Conservation (phyloP, 176 grass and related monocot genomes). For the Tillandsia fasciculata region DNA sequence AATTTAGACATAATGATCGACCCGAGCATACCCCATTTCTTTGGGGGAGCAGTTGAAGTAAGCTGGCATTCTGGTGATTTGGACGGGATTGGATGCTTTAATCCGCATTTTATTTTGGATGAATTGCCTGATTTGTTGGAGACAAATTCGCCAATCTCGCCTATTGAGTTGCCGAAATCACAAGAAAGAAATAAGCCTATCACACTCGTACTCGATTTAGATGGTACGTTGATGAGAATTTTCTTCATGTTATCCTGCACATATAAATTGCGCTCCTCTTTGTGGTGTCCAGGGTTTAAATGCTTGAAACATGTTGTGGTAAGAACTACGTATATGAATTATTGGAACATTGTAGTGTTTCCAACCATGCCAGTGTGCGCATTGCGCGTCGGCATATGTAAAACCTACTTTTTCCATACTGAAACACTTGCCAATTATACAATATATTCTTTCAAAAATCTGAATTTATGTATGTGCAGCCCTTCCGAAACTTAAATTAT, state of each 20-base stretch:
- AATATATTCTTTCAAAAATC: too few relatives aligned
- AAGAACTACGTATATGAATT: too few relatives aligned
- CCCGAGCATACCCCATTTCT: constrained; percentile 48
- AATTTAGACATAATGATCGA: constrained; percentile 33
- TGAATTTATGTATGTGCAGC: too few relatives aligned
- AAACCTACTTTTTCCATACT: too few relatives aligned
- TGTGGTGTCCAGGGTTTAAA: not conserved
- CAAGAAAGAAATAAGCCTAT: constrained; percentile 36
- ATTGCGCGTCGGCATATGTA: too few relatives aligned
- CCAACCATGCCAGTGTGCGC: too few relatives aligned
- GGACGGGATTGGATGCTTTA: constrained; percentile 41
- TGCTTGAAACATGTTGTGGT: too few relatives aligned
- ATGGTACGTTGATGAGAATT: constrained; percentile 48
- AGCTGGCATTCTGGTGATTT: constrained; percentile 22
- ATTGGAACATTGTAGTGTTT: too few relatives aligned
- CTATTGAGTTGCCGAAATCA: constrained; percentile 21
- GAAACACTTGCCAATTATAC: too few relatives aligned
- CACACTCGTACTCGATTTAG: constrained; percentile 99
- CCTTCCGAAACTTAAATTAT: too few relatives aligned
- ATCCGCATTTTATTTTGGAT: constrained; percentile 51
- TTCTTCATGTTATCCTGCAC: not conserved
- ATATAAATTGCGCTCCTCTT: not conserved
- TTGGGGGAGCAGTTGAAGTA: constrained; percentile 35
- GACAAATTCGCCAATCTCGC: constrained; percentile 28
- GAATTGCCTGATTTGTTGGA: constrained; percentile 65